Base-by-base conservation (phyloP, 805 yeast species). In the Wickerhamiella shivajii region DNA sequence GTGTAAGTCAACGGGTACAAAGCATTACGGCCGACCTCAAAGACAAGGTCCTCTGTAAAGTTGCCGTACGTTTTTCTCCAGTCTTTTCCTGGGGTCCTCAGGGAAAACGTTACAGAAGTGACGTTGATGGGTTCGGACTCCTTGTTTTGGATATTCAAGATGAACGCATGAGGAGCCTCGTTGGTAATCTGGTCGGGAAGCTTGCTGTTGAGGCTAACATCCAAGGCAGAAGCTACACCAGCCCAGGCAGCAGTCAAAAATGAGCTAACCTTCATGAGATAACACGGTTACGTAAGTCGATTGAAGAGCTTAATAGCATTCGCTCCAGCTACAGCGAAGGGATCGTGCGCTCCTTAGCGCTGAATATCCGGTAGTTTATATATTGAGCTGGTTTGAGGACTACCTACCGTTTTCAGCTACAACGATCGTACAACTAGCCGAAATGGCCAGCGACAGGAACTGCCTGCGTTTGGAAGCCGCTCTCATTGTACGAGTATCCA, bases 1-100 rank as follows among this genome's bases (percentile, higher is more conserved):
- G 15, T 15, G 12, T 31, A 8, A 2, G 23, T 25, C 51, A 81
- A 70, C 14, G 48, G 45, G 12, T 52, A 59, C 11, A 63, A 43
- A 39, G 66, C 65, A 29, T 75, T 74, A 4, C 72, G 56, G 13
- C 53, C 59, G 36, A 76, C 58, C 6, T 51, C 44, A 33, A 74
- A 39, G 12, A 84, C 81, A 11, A 78, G 85, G 35, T 77, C 53
- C 36, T 67, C 60, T 31, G 72, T 67, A 33, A 71, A 67, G 17
- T 90, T 71, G 50, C 80, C 60, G 52, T 79, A 78, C 43, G 74
- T 33, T 17, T 38, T 39, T 18, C 24, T 28, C 29, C 36, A 40
- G 23, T 40, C 27, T 28, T 31, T 34, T 28, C 28, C 25, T 31
- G 24, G 29, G 22, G 29, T 41, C 40, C 39, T 32, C 17, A 32